Evolutionary conservation across 2,329 filamentous ascomycete species (phyloP).

Genomic region (Colletotrichum somersetense): DNA sequence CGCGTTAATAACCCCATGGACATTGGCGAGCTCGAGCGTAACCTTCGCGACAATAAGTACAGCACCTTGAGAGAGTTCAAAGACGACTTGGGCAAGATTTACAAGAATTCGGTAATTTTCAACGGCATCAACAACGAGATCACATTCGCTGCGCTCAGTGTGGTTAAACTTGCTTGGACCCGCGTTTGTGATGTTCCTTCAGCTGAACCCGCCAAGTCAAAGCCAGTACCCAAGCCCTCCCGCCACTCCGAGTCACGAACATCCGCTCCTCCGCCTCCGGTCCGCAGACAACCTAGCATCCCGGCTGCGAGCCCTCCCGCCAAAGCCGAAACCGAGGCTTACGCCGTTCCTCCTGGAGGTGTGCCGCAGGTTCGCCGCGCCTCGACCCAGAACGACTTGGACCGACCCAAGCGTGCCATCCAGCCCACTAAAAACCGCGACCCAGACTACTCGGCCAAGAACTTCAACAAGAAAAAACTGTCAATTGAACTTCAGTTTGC

Average conservation of each 20-base stretch:
- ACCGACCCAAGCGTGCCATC: slow-evolving; percentile 91
- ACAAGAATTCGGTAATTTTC: slow-evolving; percentile 83
- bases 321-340: slow-evolving; percentile 60
- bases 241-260: slow-evolving; percentile 61
- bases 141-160: slow-evolving; percentile 66
- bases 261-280: slow-evolving; percentile 48
- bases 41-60: slow-evolving; percentile 78
- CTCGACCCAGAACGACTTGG: slow-evolving; percentile 80
- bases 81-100: slow-evolving; percentile 80
- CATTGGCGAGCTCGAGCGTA: slow-evolving; percentile 83
- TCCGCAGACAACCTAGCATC: slow-evolving; percentile 48
- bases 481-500: slow-evolving; percentile 92
- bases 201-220: slow-evolving; percentile 69
- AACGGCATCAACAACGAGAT: slow-evolving; percentile 85
- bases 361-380: slow-evolving; percentile 88
- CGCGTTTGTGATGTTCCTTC: slow-evolving; percentile 60
- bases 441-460: slow-evolving; percentile 82
- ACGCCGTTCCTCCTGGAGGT: slow-evolving; percentile 82
- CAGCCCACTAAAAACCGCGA: slow-evolving; percentile 92
- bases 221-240: slow-evolving; percentile 62
- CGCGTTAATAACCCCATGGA: slow-evolving; percentile 85
- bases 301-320: slow-evolving; percentile 53
- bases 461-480: slow-evolving; percentile 93
- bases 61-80: slow-evolving; percentile 77
- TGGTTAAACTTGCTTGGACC: slow-evolving; percentile 68